These are phyloP conservation scores for Naganishia sp. DNA, from an alignment of 1,284 basidiomycete genomes.

Conservation along the genomic window DNA sequence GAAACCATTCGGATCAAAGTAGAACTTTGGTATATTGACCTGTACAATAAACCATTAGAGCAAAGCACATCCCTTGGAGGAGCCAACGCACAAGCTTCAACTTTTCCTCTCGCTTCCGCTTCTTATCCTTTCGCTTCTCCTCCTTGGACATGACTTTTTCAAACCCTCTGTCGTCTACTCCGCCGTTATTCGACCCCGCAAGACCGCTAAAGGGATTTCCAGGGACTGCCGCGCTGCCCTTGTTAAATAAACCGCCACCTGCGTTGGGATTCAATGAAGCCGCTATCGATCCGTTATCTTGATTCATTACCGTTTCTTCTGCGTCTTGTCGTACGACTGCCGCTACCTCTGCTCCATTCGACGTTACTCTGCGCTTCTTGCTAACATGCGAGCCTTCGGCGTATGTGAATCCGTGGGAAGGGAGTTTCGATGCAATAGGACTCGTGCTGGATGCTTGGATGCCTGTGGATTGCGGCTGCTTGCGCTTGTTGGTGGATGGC, in stretches of 20 bases:
- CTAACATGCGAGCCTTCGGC: conserved; percentile 9
- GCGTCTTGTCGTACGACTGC: background rate
- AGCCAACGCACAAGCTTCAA: conserved; percentile 60
- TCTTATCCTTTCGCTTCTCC: conserved; percentile 74
- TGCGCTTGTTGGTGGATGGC: conserved; percentile 5
- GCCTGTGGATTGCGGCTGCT: conserved; percentile 4
- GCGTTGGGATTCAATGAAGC: background rate
- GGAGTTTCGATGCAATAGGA: background rate
- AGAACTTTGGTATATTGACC: conserved; percentile 69
- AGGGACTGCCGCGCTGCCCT: background rate
- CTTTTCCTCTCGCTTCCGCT: conserved; percentile 64
- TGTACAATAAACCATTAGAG: conserved; percentile 40
- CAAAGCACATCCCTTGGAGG: background rate
- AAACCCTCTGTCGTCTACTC: conserved; percentile 58
- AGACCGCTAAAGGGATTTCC: background rate
- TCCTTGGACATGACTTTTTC: conserved; percentile 60
- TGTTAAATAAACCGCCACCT: conserved; percentile 6
- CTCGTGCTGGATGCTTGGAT: background rate
- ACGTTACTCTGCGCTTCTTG: conserved; percentile 20
- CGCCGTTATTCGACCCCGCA: background rate
- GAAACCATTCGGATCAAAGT: conserved; percentile 75
- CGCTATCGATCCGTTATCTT: background rate
- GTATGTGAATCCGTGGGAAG: conserved; percentile 3
- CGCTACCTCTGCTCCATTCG: background rate
- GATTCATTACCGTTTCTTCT: background rate